Evolutionary conservation across 805 yeast genomes (phyloP).

Genomic region (Lachancea lanzarotensis): DNA sequence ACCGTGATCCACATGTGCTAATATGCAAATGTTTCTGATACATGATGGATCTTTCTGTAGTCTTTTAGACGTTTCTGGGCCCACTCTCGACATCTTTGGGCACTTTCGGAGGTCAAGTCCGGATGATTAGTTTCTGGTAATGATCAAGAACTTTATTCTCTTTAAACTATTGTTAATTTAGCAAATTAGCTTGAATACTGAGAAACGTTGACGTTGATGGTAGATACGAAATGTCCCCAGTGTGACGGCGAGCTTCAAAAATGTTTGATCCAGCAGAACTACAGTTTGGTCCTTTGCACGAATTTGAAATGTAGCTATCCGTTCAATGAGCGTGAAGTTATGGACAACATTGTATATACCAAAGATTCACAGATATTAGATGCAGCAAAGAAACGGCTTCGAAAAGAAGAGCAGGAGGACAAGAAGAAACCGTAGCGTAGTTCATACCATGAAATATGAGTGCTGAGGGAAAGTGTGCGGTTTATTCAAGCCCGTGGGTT

Average conservation of each 20-base stretch:
- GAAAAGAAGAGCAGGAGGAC: conserved; percentile 5
- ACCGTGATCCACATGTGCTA: conserved; percentile 99
- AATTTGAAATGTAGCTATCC: conserved; percentile 26
- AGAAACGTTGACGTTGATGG: not conserved
- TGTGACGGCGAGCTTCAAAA: conserved; percentile 22
- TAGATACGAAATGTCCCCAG: conserved; percentile 20
- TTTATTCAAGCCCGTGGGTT: too few species aligned
- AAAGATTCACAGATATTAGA: conserved; percentile 25
- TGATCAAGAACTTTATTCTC: too few species aligned
- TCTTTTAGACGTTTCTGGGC: conserved; percentile 55
- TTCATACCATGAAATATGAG: too few species aligned
- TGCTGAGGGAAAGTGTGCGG: too few species aligned
- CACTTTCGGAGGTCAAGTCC: not conserved
- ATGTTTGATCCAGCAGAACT: conserved; percentile 31
- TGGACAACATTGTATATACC: conserved; percentile 22
- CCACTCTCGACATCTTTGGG: conserved; percentile 42
- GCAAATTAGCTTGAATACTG: not conserved
- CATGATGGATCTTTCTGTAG: conserved; percentile 64
- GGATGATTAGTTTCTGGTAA: not conserved
- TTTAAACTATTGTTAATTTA: not conserved
- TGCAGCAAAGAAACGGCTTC: conserved; percentile 23
- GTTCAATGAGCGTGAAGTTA: conserved; percentile 20
- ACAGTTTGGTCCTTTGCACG: conserved; percentile 29
- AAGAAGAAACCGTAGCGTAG: not conserved
- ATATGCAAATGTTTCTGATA: conserved; percentile 84